Base-by-base conservation (phyloP, 257 asterid species). In the Linaria vulgaris region DNA sequence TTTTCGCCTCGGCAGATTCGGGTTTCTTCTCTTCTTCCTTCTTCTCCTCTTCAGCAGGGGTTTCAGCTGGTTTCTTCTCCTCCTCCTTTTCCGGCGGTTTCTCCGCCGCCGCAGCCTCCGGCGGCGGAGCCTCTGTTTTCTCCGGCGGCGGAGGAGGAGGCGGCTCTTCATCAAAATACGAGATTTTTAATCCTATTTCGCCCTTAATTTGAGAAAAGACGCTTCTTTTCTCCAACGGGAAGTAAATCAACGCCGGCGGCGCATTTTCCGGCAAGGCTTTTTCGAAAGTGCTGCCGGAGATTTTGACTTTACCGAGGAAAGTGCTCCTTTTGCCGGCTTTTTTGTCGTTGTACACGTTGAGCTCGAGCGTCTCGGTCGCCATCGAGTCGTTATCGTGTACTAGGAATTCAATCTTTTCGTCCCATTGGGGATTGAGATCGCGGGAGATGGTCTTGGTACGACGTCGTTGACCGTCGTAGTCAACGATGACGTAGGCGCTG, bases 191-290 rank as follows among this genome's bases (percentile, higher is more conserved):
- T 16, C 96, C 95, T 10, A 91, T 79, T 77, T 91, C 98, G 0
- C 98, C 98, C 64, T 88, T 91, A 70, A 91, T 85, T 80, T 88
- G 96, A 4, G 95, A 88, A 60, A 91, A 91, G 23, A 91, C 96
- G 44, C 98, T 91, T 10, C 98, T 72, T 55, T 91, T 91, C 80
- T 88, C 98, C 79, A 91, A 72, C 0, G 98, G 96, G 71, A 71
- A 91, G 24, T 88, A 88, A 38, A 88, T 81, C 89, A 88, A 66
- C 6, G 85, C 82, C 89, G 85, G 66, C 6, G 85, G 77, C 74
- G 74, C 65, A 24, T 91, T 95, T 0, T 9, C 8, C 4, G 75
- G 81, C 12, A 85, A 90, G 20, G 76, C 54, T 68, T 80, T 78
- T 0, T 76, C 80, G 56, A 91, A 88, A 55, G 83, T 82, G 55